Evolutionary conservation across 257 asterid species (phyloP).

Genomic region (Salvia hispanica): DNA sequence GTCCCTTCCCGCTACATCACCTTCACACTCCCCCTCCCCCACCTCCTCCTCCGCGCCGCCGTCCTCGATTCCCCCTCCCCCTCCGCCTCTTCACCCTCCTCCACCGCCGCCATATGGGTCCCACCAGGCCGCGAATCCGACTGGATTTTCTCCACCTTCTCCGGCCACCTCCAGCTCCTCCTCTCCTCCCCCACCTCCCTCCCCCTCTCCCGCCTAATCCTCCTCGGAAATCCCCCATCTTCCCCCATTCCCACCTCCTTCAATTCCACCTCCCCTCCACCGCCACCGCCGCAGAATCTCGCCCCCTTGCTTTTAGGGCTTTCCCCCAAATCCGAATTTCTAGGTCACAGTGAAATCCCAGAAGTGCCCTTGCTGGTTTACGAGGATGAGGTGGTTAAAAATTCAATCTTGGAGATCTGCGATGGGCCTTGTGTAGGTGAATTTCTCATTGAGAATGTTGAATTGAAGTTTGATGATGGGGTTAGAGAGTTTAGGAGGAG

Average conservation of each 20-base stretch:
- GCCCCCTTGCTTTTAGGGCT: conserved; percentile 57
- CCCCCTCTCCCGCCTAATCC: conserved; percentile 68
- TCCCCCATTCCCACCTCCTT: conserved; percentile 38
- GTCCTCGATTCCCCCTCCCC: conserved; percentile 70
- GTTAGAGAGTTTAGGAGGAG: conserved; percentile 73
- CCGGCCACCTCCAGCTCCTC: conserved; percentile 90
- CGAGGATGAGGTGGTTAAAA: conserved; percentile 65
- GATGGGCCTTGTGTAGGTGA: conserved; percentile 71
- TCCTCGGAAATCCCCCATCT: conserved; percentile 45
- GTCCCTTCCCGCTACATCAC: conserved; percentile 70
- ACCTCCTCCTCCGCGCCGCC: conserved; percentile 56
- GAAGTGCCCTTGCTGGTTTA: conserved; percentile 62
- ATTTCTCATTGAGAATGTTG: conserved; percentile 74
- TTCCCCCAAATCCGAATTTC: conserved; percentile 60
- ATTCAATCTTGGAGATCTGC: conserved; percentile 57
- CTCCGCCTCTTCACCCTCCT: conserved; percentile 26
- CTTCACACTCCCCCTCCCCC: conserved; percentile 61
- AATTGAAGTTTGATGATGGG: conserved; percentile 42
- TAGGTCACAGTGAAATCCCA: conserved; percentile 38
- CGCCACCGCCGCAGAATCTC: conserved; percentile 24
- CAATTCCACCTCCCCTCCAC: conserved; percentile 22
- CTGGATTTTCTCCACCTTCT: conserved; percentile 78
- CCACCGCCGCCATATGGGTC: conserved; percentile 66
- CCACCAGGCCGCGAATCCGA: conserved; percentile 80
- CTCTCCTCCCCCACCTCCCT: conserved; percentile 46